Base-by-base conservation (phyloP, 495 filamentous ascomycete genomes). In the Lichenothelia convexa region DNA sequence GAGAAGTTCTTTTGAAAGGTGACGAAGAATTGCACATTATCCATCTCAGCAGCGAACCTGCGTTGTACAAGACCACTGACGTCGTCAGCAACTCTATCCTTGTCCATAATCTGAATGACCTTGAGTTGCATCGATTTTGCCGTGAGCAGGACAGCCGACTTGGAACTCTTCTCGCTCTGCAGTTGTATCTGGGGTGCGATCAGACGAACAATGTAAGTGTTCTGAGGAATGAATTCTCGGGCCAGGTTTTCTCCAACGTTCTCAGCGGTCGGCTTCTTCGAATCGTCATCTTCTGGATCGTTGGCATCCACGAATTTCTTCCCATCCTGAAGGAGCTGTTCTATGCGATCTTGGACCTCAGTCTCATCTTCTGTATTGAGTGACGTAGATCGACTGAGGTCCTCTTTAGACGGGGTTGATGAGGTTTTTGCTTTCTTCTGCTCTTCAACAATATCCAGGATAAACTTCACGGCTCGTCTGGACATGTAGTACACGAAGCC, bases 401-500 rank as follows among this genome's bases (percentile, higher is more conserved):
- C 24, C 47, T 57, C 35, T 43, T 47, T 29, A 2, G 40, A 31
- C 5, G 34, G 32, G 6, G 5, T 55, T 55, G 2, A 51, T 44
- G 41, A 51, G 51, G 39, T 57, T 70, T 64, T 47, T 30, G 59
- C 61, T 45, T 65, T 84, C 42, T 71, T 71, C 47, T 94, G 89
- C 49, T 95, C 89, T 22, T 93, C 83, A 9, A 97, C 80, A 21
- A 97, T 92, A 50, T 97, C 89, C 7, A 94, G 62, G 41, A 97
- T 93, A 56, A 97, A 97, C 50, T 94, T 97, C 48, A 97, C 81
- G 12, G 89, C 91, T 41, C 84, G 71, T 27, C 89, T 71, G 16
- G 89, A 93, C 64, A 94, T 75, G 58, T 97, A 97, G 59, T 97
- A 97, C 24, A 95, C 76, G 58, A 95, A 97, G 18, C 89, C 89